Conservation (phyloP, 441 rosid species). For the Rhodomyrtus psidioides region DNA sequence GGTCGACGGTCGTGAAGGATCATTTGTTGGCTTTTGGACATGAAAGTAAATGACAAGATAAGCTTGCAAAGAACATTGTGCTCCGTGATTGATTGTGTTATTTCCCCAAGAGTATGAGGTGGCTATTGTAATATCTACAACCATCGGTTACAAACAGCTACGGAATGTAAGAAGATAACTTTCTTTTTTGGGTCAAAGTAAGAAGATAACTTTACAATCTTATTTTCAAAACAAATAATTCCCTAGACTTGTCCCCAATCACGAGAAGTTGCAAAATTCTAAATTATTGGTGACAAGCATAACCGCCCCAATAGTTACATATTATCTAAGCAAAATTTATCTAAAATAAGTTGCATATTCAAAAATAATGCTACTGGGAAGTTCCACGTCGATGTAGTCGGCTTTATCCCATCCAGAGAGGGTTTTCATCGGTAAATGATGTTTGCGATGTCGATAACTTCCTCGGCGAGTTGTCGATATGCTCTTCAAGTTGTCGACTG, state of each 20-base stretch:
- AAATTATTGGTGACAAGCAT: not conserved
- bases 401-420: not conserved
- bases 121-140: too few relatives aligned
- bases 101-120: not conserved
- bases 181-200: too few relatives aligned
- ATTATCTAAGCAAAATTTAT: not conserved
- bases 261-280: not conserved
- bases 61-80: not conserved
- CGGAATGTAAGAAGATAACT: too few relatives aligned
- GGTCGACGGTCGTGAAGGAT: not conserved
- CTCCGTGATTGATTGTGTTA: not conserved
- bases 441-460: not conserved
- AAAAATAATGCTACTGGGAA: not conserved
- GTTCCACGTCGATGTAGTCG: not conserved
- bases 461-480: not conserved
- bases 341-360: not conserved
- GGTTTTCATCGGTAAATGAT: not conserved
- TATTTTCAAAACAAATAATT: not conserved
- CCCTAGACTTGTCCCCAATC: accelerated
- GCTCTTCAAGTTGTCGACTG: not conserved
- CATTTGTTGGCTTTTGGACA: not conserved
- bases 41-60: not conserved
- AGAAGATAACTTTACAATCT: not conserved
- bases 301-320: not conserved
- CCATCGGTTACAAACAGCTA: not conserved